A percentile compares a stretch with the other conserved stretches of the same genome.
phyloP scores from a whole-genome alignment of 768 basidiomycete species.

The Hortiboletus campestris region DNA sequence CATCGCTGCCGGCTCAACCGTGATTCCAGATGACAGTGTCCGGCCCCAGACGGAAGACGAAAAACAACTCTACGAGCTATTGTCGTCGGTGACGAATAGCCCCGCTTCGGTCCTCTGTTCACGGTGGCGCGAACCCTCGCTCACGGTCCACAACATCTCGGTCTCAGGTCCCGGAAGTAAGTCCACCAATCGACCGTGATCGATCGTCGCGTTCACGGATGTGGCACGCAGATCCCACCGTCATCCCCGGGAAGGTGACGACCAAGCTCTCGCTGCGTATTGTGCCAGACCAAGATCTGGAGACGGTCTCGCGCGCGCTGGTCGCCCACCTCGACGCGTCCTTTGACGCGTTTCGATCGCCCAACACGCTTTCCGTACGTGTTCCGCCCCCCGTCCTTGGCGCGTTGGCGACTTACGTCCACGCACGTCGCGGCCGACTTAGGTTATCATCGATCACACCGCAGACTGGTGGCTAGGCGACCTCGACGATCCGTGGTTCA shows the following conservation, averaged over 20 bases:
- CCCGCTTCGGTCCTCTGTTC: conserved; percentile 68
- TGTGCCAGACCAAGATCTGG: conserved; percentile 89
- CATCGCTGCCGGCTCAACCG: not conserved
- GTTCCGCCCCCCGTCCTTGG: not conserved
- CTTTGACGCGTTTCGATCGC: conserved; percentile 61
- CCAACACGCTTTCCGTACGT: conserved; percentile 68
- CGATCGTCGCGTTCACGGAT: not conserved
- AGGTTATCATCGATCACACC: conserved; percentile 79
- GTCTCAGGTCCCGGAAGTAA: conserved; percentile 79
- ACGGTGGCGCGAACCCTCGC: conserved; percentile 87
- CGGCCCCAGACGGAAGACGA: conserved; percentile 68
- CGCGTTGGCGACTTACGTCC: not conserved
- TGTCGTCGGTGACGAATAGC: conserved; percentile 66
- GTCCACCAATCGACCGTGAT: conserved; percentile 15
- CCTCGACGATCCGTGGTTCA: conserved; percentile 82
- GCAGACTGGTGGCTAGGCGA: conserved; percentile 98
- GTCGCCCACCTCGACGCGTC: conserved; percentile 53
- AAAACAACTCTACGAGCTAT: conserved; percentile 58
- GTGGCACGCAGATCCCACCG: conserved; percentile 61
- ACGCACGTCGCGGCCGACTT: not conserved
- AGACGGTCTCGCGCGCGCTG: conserved; percentile 61
- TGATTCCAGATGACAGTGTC: conserved; percentile 66
- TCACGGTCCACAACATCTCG: conserved; percentile 83
- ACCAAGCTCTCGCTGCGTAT: conserved; percentile 88
- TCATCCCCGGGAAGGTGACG: conserved; percentile 84